phyloP scores from a whole-genome alignment of 208 protist species.

The Trypanosoma avium region DNA sequence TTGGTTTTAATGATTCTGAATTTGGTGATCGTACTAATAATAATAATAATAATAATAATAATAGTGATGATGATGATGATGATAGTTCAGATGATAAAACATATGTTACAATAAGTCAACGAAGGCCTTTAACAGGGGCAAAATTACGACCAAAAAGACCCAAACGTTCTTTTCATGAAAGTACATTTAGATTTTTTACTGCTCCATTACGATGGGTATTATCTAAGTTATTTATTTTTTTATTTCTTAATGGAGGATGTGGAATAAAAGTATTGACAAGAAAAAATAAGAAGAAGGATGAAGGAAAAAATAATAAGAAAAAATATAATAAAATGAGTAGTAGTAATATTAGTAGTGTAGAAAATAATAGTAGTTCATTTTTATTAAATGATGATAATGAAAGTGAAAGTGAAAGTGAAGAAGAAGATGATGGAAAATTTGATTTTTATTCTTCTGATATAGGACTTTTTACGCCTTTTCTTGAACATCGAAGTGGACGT shows the following conservation, averaged over 20 bases:
- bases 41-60: conserved; percentile 9
- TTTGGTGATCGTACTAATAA: conserved; percentile 26
- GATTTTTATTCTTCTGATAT: conserved; percentile 44
- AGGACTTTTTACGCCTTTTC: conserved; percentile 56
- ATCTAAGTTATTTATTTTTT: conserved; percentile 38
- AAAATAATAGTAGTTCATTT: no score
- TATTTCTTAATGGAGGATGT: conserved; percentile 38
- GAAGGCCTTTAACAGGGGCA: conserved; percentile 34
- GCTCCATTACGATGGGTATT: conserved; percentile 37
- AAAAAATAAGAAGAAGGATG: conserved; percentile 27
- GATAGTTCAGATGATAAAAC: conserved; percentile 57
- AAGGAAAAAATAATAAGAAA: conserved; percentile 6
- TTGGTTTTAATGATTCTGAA: no score
- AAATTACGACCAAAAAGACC: conserved; percentile 45
- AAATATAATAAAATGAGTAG: not conserved
- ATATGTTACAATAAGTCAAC: conserved; percentile 44
- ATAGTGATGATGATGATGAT: conserved; percentile 29
- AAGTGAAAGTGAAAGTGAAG: conserved; percentile 20
- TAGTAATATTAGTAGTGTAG: conserved; percentile 5
- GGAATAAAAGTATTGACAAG: conserved; percentile 28
- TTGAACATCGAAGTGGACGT: conserved; percentile 54
- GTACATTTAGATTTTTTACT: conserved; percentile 30
- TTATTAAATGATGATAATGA: no score
- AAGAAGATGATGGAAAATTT: conserved; percentile 9
- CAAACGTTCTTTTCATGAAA: conserved; percentile 34